Evolutionary conservation across 192 early-diverging fungal species (phyloP), one percentile per base, ranked within the genome.

Genomic region (Entomortierella beljakovae): DNA sequence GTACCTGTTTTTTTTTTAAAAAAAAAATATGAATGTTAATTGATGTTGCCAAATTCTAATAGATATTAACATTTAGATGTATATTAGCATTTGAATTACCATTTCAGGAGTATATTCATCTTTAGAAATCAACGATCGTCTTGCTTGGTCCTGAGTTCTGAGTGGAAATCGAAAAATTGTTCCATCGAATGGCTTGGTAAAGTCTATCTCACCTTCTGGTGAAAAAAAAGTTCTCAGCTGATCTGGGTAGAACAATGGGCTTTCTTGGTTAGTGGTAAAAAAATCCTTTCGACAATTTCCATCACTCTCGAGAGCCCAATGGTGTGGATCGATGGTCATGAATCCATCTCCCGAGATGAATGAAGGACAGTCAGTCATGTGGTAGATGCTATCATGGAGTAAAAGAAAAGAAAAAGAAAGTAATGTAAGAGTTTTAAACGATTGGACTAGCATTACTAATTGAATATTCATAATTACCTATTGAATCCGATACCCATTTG

Each of bases 161-260:
- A 83, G 61, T 13, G 82, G 81, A 51, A 77, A 82, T 6, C 82
- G 64, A 26, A 83, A 83, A 15, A 83, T 43, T 0, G 82, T 83
- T 23, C 82, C 82, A 11, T 57, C 13, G 54, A 70, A 83, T 3
- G 60, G 13, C 16, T 43, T 48, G 6, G 70, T 38, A 25, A 81
- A 79, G 13, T 81, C 80, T 11, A 75, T 81, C n/a, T n/a, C n/a
- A n/a, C 77, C 53, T 2, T 67, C 63, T 32, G 57, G 25, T 4
- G 35, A 62, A 3, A 57, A 23, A 58, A 83, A 82, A 0, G 68
- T 7, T 25, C 42, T 65, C 11, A 83, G 61, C 22, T 83, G 82
- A 25, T 75, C 64, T 1, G 71, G 54, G 48, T 62, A 80, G 0
- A 38, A 18, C 2, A 34, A 13, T 5, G 38, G 7, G 0, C 48